These are phyloP conservation scores for Cladophialophora psammophila DNA, from an alignment of 2,329 filamentous ascomycete genomes.

Conservation along the genomic window DNA sequence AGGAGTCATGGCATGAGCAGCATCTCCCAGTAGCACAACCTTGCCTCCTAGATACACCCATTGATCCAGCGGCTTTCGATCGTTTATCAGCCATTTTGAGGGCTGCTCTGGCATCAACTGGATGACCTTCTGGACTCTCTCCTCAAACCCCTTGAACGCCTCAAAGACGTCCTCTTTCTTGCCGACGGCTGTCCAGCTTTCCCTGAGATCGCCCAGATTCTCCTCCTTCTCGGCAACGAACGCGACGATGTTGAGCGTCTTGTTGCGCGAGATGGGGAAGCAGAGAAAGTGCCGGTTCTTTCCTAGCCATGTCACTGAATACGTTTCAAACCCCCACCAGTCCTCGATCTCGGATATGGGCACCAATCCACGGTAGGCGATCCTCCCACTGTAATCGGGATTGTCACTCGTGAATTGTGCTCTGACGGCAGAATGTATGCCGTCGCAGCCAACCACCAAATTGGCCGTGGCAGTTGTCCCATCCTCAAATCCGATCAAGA, in stretches of 20 bases:
- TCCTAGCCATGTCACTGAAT: slow-evolving; percentile 45
- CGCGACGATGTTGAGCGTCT: slow-evolving; percentile 49
- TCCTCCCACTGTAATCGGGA: slow-evolving; percentile 29
- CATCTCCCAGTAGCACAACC: slow-evolving; percentile 44
- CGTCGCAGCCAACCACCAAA: slow-evolving; percentile 40
- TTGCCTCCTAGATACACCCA: slow-evolving; percentile 37
- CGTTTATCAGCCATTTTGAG: slow-evolving; percentile 35
- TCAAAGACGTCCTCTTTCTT: slow-evolving; percentile 40
- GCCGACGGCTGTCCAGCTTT: slow-evolving; percentile 48
- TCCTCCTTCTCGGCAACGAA: slow-evolving; percentile 46
- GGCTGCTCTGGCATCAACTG: slow-evolving; percentile 27
- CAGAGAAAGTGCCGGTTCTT: slow-evolving; percentile 49
- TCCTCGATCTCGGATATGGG: slow-evolving; percentile 29
- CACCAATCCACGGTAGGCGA: slow-evolving; percentile 30
- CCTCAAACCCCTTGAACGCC: slow-evolving; percentile 31
- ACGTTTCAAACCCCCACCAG: slow-evolving; percentile 41
- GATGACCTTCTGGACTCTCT: slow-evolving; percentile 34
- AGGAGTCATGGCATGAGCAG: slow-evolving; percentile 47
- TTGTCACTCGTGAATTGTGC: slow-evolving; percentile 29
- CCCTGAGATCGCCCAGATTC: slow-evolving; percentile 45
- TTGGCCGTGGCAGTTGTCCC: slow-evolving; percentile 36
- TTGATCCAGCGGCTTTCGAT: slow-evolving; percentile 33
- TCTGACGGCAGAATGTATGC: slow-evolving; percentile 38
- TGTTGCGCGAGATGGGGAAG: slow-evolving; percentile 48
- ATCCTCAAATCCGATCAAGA: slow-evolving; percentile 42